Evolutionary conservation across 2,329 filamentous ascomycete species (phyloP), one percentile per base, ranked within the genome.

Genomic region (Fusarium chlamydosporum): DNA sequence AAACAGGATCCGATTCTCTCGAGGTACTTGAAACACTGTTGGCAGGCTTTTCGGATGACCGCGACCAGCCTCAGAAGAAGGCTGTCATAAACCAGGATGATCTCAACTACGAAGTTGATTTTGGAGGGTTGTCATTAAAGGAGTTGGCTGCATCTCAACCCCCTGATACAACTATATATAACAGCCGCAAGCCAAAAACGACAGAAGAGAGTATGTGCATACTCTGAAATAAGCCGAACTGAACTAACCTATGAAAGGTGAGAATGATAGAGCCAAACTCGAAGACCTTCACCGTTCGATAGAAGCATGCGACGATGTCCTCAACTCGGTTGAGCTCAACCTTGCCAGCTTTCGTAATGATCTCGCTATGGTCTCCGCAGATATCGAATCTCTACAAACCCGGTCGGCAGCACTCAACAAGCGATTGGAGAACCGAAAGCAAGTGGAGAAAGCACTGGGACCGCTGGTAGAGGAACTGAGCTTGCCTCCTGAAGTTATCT

Each of bases 301-400:
- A 74, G 80, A 85, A 76, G 92, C 93, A 51, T 99, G 95, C 81
- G 96, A 99, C 79, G 92, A 97, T 76, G 93, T 98, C 51, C 86
- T 98, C 45, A 92, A 90, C 79, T 97, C 94, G 0, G 96, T 99
- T 56, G 95, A 99, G 81, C 90, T 88, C 33, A 98, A 97, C 77
- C 85, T 99, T 54, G 92, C 92, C 37, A 95, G 91, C 78, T 99
- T 99, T 76, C 94, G 96, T 76, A 92, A 94, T 63, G 96, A 99
- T 78, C 87, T 99, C 12, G 95, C 93, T 10, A 88, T 89, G 15
- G 96, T 99, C 13, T 97, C 96, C 2, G 91, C 94, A 8, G 96
- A 99, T 77, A 99, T 99, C 52, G 96, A 99, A 80, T 94, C 90
- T 3, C 82, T 99, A 40, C 96, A 99, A 80, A 90, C 91, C 52